Evolutionary conservation across 2,329 filamentous ascomycete species (phyloP), one percentile per base, ranked within the genome.

Genomic region (Talaromyces sp.): DNA sequence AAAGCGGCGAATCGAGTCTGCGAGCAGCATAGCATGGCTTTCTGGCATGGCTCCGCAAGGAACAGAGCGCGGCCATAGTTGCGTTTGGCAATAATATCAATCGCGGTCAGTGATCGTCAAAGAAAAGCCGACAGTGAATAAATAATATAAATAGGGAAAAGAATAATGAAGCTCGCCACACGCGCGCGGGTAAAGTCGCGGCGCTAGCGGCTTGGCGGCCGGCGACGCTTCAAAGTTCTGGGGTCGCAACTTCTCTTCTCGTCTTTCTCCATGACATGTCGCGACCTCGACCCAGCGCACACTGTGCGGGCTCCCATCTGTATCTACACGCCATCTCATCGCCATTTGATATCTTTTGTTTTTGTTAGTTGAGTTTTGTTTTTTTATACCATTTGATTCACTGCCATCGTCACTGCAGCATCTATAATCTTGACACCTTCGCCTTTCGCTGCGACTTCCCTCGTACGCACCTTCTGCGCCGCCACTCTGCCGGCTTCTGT

Each of bases 41-140:
- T 17, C 9, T 24, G 19, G 65, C 58, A 57, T 56, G 67, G 48
- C 61, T 63, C 51, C 67, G 68, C 29, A 74, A 55, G 19, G 65
- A 57, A 29, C 61, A 57, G 38, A 70, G 26, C n/a, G 67, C 48
- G 26, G 68, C 65, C 69, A 72, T 73, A 3, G 14, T 38, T 38
- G 35, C 10, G 11, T 38, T 38, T 14, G 11, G 31, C 31, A 12
- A 32, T 12, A n/a, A n/a, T 12, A n/a, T 38, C 5, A n/a, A 35
- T 35, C 35, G 35, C 17, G 14, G 6, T 38, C 4, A 17, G n/a
- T n/a, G 6, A 6, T 32, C 3, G 31, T 32, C 11, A 12, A 32
- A 38, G 32, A 35, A 35, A 12, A 35, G 32, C 12, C 17, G n/a
- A 46, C 19, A 24, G 11, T 43, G 41, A 46, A 46, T 10, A 8